Base-by-base conservation (phyloP, 176 grass and related monocot species). In the Musa schizocarpa region DNA sequence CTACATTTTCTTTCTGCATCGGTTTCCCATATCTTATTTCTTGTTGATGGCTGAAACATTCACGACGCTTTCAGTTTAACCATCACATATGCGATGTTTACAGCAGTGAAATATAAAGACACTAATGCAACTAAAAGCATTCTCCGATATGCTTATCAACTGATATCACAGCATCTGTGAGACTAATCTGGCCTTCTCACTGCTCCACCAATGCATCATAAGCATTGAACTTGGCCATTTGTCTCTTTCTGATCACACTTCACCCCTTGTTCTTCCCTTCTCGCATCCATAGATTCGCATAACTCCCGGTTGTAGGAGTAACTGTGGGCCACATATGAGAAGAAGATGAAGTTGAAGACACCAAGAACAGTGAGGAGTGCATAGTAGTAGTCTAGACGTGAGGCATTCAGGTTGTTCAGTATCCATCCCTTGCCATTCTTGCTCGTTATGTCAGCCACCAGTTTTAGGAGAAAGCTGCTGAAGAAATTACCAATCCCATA, bases 341-440 rank as follows among this genome's bases (percentile, higher is more conserved):
- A 98, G 50, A 63, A 83, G 26, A 68, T 24, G 8, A 93, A 54
- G 75, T 98, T 98, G 1, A 58, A 27, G 1, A 59, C 76, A 49
- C 53, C 79, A 52, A 91, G 88, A 25, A 11, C 29, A 21, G 90
- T 63, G 11, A 98, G 84, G 52, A 91, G 78, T 69, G 76, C 86
- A 80, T 87, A 98, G 66, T 97, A 98, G 71, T 70, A 80, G 81
- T 98, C 90, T 24, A 97, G 84, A 68, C 50, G 83, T 4, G 90
- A 93, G 1, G 81, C 80, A 82, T 98, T 98, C 57, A 98, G 79
- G 70, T 98, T 80, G 52, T 91, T 89, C 56, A 74, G 52, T 68
- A 94, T 84, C 95, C 86, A 98, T 0, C 86, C 88, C 16, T 63
- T 56, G 1, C 84, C 84, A 14, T 25, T 52, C 24, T 24, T 54